Base-by-base conservation (phyloP, 495 filamentous ascomycete species). In the Peziza echinospora region DNA sequence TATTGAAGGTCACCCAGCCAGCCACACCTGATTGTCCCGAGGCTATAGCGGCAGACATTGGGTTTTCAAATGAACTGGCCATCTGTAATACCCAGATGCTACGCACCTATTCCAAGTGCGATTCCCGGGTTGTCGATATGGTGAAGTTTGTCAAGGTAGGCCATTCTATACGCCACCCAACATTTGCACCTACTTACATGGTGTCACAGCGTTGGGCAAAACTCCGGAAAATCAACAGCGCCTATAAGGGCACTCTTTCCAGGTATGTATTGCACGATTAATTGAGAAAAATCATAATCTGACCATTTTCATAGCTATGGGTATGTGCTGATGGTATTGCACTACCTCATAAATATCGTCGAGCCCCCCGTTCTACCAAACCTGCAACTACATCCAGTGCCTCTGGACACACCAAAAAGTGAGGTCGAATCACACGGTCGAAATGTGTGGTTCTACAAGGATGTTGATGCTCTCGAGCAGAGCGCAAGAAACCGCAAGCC, bases 271-370 rank as follows among this genome's bases (percentile, higher is more conserved):
- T 37, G 4, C 3, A 13, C 6, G 30, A 11, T 37, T 37, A 11
- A 3, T 13, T 37, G 3, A 37, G 30, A 3, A 17, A 37, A 37
- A 13, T 5, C 19, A 37, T 7, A 13, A 17, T 13, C 30, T 2
- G 13, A 37, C 13, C 13, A 37, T 13, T 37, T 11, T 13, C 19
- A 1, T 5, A 37, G 78, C 46, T 91, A 91, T 58, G 83, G 83
- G 41, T 91, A 84, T 60, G 80, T 84, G n/a, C 65, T 91, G 5
- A 86, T 91, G 80, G 76, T 82, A n/a, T 64, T 91, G n/a, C 83
- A 91, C 57, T 89, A 84, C 52, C 75, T 91, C 24, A 67, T 83
- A 50, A 87, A 91, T 53, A 56, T 89, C 45, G 79, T 72, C 11
- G 62, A 71, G 26, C 83, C 84, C 3, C 79, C 82, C 28, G 75